phyloP scores from a whole-genome alignment of 2,329 filamentous ascomycete species.

The Cladophialophora carrionii region DNA sequence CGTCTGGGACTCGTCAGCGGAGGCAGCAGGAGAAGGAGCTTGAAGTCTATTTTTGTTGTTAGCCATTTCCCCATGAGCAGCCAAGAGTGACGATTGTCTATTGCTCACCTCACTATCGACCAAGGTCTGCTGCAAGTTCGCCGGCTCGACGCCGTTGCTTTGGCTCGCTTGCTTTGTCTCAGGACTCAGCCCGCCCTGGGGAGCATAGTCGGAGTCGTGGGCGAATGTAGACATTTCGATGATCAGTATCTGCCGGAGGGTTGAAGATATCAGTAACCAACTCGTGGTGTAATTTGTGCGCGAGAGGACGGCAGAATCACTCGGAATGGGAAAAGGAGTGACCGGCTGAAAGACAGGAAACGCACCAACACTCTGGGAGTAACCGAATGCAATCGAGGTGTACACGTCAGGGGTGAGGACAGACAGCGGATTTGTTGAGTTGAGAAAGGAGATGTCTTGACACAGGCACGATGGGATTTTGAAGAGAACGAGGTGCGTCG shows the following conservation, averaged over 20 bases:
- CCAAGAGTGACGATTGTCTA: background rate
- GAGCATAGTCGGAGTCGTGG: background rate
- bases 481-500: conserved; percentile 7
- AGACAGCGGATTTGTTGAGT: background rate
- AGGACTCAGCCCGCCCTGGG: background rate
- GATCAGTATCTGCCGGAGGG: background rate
- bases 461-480: conserved; percentile 14
- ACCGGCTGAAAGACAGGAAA: background rate
- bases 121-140: conserved; percentile 27
- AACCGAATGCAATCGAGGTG: conserved; percentile 6
- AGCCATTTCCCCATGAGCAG: conserved; percentile 2
- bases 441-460: conserved; percentile 1
- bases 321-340: background rate
- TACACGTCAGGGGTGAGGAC: background rate
- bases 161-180: conserved; percentile 18
- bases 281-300: background rate
- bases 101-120: conserved; percentile 36
- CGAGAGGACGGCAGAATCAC: conserved; percentile 5
- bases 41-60: conserved; percentile 6
- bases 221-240: conserved; percentile 22
- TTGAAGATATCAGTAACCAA: background rate
- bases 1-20: conserved; percentile 45
- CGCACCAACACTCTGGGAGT: background rate
- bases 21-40: conserved; percentile 4
- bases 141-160: conserved; percentile 24